A percentile compares a stretch with the other conserved stretches of the same genome.
phyloP scores from a whole-genome alignment of 2,329 filamentous ascomycete genomes.

The Lachnellula subtilissima region DNA sequence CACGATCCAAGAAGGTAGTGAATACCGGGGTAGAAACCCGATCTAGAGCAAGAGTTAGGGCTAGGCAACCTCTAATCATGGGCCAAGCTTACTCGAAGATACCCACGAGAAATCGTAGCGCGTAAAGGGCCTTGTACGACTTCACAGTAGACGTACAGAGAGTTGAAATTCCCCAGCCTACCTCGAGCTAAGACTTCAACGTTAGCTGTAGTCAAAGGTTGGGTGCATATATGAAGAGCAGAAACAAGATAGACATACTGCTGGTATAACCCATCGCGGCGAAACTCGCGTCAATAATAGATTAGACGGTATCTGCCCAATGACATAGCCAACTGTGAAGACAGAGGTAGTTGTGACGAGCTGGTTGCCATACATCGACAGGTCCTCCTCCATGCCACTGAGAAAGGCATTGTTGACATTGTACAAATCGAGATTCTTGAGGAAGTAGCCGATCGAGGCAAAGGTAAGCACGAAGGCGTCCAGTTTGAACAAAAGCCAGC shows the following conservation, averaged over 20 bases:
- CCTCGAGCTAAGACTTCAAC: conserved; percentile 21
- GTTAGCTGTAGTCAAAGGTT: neutral
- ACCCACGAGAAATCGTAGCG: conserved; percentile 33
- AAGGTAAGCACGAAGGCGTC: conserved; percentile 35
- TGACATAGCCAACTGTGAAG: conserved; percentile 50
- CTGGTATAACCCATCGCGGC: conserved; percentile 31
- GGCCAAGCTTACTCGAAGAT: conserved; percentile 23
- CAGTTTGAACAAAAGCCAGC: conserved; percentile 33
- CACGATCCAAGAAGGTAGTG: conserved; percentile 54
- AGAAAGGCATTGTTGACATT: conserved; percentile 27
- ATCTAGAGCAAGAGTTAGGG: conserved; percentile 6
- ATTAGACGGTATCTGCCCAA: conserved; percentile 47
- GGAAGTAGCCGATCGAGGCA: conserved; percentile 31
- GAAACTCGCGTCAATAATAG: conserved; percentile 44
- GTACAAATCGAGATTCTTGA: conserved; percentile 39
- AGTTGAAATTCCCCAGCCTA: conserved; percentile 21
- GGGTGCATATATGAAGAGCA: neutral
- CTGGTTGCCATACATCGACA: conserved; percentile 43
- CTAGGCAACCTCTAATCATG: conserved; percentile 4
- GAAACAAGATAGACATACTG: conserved; percentile 4
- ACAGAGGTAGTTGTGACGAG: conserved; percentile 47
- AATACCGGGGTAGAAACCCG: conserved; percentile 44
- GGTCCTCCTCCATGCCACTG: conserved; percentile 43
- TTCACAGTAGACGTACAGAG: conserved; percentile 27
- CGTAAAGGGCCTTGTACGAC: conserved; percentile 32